Evolutionary conservation across 2,329 filamentous ascomycete genomes (phyloP), one percentile per base, ranked within the genome.

Genomic region (Cladosporium austrohemisphaericum): DNA sequence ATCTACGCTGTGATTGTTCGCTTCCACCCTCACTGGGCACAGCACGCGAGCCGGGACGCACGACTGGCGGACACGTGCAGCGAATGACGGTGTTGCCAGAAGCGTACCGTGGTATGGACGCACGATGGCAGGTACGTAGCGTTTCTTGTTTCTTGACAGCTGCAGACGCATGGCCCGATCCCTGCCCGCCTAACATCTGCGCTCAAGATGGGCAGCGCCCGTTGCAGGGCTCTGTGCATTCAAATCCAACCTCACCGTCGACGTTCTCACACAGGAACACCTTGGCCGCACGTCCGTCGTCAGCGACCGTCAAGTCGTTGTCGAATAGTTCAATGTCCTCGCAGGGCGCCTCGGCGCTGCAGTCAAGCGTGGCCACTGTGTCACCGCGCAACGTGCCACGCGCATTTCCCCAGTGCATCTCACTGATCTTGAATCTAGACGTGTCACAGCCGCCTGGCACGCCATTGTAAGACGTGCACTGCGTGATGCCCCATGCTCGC

Each of bases 381-480:
- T 47, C 44, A 9, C 35, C 49, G 7, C 45, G 49, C 11, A 59
- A 47, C 4, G 60, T 69, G 3, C 68, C 68, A 13, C 50, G 55
- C 35, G 64, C 46, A 10, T 63, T 58, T 9, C 57, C 54, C 41
- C 65, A 62, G 4, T 49, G 47, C 3, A 72, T 51, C 41, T 70
- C 61, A 3, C 55, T 52, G 19, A 75, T 60, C 44, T 74, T 63
- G 52, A 75, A 74, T 25, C 64, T 57, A 1, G 64, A 55, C 41
- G 58, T 60, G 36, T 62, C 57, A 51, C 62, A 65, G 23, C 58
- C 52, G 18, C 55, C 55, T 18, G 41, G 50, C 11, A 50, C 57
- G 14, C 44, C 44, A n/a, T 58, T 55, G 45, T 60, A 65, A 20
- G 53, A 56, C 2, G 58, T 60, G 49, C 63, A 65, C 41, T 65